A percentile compares a stretch with the other conserved stretches of the same genome.
Conservation (phyloP, 1,284 basidiomycete species). For the Puccinia triticina region DNA sequence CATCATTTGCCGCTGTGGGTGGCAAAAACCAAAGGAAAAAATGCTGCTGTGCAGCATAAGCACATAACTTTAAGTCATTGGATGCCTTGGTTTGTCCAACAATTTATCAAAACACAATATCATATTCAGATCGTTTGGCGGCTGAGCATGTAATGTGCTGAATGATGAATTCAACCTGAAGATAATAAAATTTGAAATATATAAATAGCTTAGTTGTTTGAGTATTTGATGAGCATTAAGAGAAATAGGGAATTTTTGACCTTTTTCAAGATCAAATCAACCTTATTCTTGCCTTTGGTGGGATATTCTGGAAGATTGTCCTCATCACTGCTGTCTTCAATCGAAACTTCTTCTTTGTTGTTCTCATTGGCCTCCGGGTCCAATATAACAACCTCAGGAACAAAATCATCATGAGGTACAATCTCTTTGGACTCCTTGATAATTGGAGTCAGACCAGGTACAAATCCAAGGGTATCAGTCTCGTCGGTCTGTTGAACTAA, state of each 20-base stretch:
- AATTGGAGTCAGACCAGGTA: not conserved
- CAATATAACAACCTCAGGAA: not conserved
- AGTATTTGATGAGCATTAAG: no score
- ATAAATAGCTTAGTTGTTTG: no score
- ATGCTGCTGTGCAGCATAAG: no score
- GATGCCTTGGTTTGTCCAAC: no score
- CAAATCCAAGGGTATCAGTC: not conserved
- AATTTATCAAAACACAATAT: no score
- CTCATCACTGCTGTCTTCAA: not conserved
- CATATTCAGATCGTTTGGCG: not conserved
- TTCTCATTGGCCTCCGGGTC: no score
- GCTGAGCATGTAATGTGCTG: not conserved
- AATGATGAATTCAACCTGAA: constrained; percentile 23
- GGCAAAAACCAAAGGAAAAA: no score
- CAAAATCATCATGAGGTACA: not conserved
- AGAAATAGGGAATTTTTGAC: not conserved
- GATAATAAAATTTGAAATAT: no score
- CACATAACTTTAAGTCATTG: no score
- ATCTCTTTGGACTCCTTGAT: not conserved
- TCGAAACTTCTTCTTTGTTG: not conserved
- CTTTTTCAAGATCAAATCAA: constrained; percentile 19
- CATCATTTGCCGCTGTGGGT: no score
- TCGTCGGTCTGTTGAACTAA: not conserved
- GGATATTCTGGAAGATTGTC: not conserved
- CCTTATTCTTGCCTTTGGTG: not conserved